These are phyloP conservation scores for Plasmodium blacklocki DNA, from an alignment of 169 alveolate species.

Conservation along the genomic window DNA sequence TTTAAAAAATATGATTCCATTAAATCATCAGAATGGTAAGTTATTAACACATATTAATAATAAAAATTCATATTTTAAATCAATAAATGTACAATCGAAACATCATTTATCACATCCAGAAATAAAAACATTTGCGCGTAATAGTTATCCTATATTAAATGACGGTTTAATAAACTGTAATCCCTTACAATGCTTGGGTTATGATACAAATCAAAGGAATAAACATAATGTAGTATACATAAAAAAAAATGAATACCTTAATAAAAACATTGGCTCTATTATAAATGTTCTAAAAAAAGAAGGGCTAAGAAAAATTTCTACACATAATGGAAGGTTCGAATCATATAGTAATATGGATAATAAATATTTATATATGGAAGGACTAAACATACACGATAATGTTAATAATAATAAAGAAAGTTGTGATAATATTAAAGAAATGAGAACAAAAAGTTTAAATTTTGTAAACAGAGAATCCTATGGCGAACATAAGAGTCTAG, in stretches of 20 bases:
- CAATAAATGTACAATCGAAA: no score
- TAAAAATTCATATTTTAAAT: no score
- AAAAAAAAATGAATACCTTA: constrained; percentile 7
- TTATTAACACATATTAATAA: not conserved
- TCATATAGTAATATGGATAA: no score
- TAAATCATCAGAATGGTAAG: not conserved
- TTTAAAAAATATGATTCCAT: not conserved
- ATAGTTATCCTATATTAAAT: constrained; percentile 4
- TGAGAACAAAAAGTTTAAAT: constrained; percentile 23
- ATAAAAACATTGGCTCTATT: constrained; percentile 2
- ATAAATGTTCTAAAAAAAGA: constrained; percentile 24
- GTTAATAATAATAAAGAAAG: not conserved
- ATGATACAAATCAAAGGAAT: constrained; percentile 2
- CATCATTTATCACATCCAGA: no score
- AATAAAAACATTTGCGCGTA: constrained; percentile 12
- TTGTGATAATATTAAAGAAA: not conserved
- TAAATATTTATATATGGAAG: not conserved
- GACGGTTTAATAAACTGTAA: constrained; percentile 7
- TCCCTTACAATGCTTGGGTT: constrained; percentile 7
- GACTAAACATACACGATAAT: not conserved
- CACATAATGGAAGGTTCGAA: not conserved
- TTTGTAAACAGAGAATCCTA: not conserved
- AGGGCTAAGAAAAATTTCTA: constrained; percentile 11
- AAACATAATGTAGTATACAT: not conserved
- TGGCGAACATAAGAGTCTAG: not conserved